Conservation (phyloP, 805 yeast genomes). For the Ogataea thermomethanolica region DNA sequence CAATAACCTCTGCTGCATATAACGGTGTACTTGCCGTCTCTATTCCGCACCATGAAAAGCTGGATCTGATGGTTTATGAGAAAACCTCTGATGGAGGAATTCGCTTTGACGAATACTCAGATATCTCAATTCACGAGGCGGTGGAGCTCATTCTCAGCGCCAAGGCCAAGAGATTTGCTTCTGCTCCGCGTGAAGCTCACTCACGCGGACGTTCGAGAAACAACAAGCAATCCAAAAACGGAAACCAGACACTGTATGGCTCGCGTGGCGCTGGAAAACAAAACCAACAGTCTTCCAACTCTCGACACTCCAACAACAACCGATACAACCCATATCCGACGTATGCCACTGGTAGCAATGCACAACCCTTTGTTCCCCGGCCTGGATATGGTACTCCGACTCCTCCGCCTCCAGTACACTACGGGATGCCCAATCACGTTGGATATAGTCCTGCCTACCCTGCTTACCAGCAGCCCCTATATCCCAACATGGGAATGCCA, state of each 20-base stretch:
- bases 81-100: constrained; percentile 66
- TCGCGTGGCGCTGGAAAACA: constrained; percentile 5
- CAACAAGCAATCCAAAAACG: constrained; percentile 10
- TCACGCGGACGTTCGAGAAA: constrained; percentile 18
- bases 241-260: constrained; percentile 19
- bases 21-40: constrained; percentile 74
- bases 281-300: constrained; percentile 4
- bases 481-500: constrained; percentile 6
- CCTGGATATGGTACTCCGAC: constrained; percentile 9
- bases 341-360: constrained; percentile 19
- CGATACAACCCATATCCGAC: constrained; percentile 14
- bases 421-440: constrained; percentile 13
- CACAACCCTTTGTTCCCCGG: constrained; percentile 15
- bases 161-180: constrained; percentile 36
- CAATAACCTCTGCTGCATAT: constrained; percentile 73
- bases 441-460: constrained; percentile 15
- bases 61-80: constrained; percentile 74
- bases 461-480: constrained; percentile 17
- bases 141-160: constrained; percentile 46
- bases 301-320: constrained; percentile 4
- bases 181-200: constrained; percentile 14
- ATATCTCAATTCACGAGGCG: constrained; percentile 64
- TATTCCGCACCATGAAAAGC: constrained; percentile 48
- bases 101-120: constrained; percentile 78
- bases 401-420: constrained; percentile 14